These are phyloP conservation scores for Lodderomyces pseudojiufengensis DNA, from an alignment of 1,139 yeast genomes.

Conservation along the genomic window DNA sequence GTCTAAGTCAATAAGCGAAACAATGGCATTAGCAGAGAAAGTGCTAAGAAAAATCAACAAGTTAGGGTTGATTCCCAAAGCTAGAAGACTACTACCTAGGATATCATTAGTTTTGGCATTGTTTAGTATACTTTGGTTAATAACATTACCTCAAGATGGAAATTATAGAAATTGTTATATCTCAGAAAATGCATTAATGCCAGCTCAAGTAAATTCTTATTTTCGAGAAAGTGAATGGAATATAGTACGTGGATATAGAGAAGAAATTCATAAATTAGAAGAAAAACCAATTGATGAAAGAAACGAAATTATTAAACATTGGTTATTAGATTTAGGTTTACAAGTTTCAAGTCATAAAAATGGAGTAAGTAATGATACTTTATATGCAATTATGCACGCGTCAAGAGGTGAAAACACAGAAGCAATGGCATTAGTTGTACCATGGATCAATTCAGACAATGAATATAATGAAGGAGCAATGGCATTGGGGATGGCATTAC, in stretches of 20 bases:
- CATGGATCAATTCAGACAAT: conserved; percentile 66
- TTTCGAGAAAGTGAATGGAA: conserved; percentile 96
- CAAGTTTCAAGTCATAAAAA: conserved; percentile 52
- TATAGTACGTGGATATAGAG: conserved; percentile 78
- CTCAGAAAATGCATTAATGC: conserved; percentile 95
- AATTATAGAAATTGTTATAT: conserved; percentile 80
- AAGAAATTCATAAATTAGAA: conserved; percentile 46
- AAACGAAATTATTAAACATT: conserved; percentile 45
- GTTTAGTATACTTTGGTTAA: conserved; percentile 63
- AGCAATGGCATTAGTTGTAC: conserved; percentile 86
- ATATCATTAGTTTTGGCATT: conserved; percentile 60
- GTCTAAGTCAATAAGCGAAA: conserved; percentile 4
- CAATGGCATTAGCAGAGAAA: conserved; percentile 60
- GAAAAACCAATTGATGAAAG: conserved; percentile 30
- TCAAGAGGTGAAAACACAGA: conserved; percentile 97
- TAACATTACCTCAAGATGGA: conserved; percentile 74
- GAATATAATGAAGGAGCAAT: conserved; percentile 77
- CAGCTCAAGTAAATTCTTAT: conserved; percentile 90
- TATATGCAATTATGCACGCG: conserved; percentile 85
- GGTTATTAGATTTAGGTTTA: conserved; percentile 74
- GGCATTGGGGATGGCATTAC: conserved; percentile 66
- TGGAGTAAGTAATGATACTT: conserved; percentile 36
- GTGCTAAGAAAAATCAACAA: conserved; percentile 51
- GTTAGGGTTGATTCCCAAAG: conserved; percentile 56
- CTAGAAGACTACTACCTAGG: conserved; percentile 55